phyloP scores from a whole-genome alignment of 2,329 filamentous ascomycete genomes.

The Fusarium ambrosium region DNA sequence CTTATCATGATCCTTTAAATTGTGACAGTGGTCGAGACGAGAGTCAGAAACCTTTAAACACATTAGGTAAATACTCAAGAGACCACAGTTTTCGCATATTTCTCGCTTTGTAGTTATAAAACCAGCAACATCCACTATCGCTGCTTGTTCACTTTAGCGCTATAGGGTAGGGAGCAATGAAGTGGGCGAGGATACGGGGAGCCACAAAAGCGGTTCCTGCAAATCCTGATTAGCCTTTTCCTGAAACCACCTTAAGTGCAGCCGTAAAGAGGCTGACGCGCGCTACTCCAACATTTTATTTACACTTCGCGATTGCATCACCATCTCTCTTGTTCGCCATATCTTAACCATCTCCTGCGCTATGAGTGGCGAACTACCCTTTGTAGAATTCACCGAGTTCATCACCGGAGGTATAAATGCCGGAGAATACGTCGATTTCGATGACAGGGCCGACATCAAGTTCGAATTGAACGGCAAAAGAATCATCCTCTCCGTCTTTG shows the following conservation, averaged over 20 bases:
- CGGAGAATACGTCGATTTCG: neutral
- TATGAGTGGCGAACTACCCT: neutral
- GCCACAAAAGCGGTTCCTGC: neutral
- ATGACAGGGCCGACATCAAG: neutral
- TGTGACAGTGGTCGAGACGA: no score
- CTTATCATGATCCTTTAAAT: no score
- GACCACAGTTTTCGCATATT: no score
- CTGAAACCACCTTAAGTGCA: no score
- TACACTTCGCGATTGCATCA: neutral
- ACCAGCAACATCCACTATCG: no score
- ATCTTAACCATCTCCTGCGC: neutral
- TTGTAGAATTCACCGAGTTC: neutral
- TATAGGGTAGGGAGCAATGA: no score
- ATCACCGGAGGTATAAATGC: neutral
- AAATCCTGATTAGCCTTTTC: no score
- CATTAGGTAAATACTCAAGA: no score
- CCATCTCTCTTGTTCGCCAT: neutral
- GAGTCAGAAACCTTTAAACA: no score
- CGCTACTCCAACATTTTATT: neutral
- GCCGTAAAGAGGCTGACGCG: neutral
- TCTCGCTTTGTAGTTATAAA: no score
- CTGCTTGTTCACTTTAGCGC: no score
- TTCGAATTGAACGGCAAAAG: neutral
- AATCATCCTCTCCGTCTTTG: neutral
- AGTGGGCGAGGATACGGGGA: neutral